Conservation (phyloP, 345 rosid genomes). For the Hibiscus trionum region DNA sequence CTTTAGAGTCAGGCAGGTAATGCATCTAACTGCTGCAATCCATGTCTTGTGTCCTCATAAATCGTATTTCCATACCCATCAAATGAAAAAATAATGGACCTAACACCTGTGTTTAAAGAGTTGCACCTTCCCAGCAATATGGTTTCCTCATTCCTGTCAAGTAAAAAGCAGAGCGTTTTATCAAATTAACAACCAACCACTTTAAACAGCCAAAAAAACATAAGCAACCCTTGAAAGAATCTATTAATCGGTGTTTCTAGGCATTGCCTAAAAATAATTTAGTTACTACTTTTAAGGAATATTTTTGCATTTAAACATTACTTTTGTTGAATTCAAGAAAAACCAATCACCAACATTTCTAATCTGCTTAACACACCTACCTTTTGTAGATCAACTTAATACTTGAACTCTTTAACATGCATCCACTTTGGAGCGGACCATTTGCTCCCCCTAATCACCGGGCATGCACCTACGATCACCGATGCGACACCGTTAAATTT, state of each 20-base stretch:
- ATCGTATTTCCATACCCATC: neutral
- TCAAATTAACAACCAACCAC: too few species aligned
- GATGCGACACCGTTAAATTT: too few species aligned
- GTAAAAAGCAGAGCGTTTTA: neutral
- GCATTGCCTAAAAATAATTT: too few species aligned
- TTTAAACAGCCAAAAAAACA: too few species aligned
- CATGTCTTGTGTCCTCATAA: neutral
- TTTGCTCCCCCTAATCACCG: constrained; percentile 84
- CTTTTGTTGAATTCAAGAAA: neutral
- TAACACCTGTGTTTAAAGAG: neutral
- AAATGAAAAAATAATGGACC: constrained; percentile 3
- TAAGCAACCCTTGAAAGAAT: too few species aligned
- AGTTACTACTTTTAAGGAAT: too few species aligned
- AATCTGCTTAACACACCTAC: constrained; percentile 12
- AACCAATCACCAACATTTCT: neutral
- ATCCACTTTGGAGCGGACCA: constrained; percentile 98
- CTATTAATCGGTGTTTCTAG: too few species aligned
- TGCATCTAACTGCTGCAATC: neutral
- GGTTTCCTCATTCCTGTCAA: neutral
- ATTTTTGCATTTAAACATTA: neutral
- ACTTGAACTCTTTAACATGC: constrained; percentile 64
- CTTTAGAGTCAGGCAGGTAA: neutral
- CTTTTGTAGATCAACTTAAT: constrained; percentile 16
- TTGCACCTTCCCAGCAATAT: neutral
- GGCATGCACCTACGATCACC: constrained; percentile 59